Base-by-base conservation (phyloP, 1,139 yeast species). In the Meyerozyma sp. region DNA sequence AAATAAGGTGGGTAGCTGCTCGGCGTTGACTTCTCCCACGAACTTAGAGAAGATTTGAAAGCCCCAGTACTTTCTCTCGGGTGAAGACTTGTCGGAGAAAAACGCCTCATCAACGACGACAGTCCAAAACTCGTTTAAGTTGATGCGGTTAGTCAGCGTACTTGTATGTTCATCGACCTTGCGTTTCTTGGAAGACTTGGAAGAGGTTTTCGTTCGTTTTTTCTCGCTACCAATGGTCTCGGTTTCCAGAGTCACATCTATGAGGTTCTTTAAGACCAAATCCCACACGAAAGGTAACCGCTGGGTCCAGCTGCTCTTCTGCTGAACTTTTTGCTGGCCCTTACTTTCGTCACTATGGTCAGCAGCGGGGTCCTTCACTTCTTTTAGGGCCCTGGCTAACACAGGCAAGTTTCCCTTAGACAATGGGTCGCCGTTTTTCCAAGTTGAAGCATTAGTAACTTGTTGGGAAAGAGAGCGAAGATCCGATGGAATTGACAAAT, bases 31-130 rank as follows among this genome's bases (percentile, higher is more conserved):
- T 9, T 62, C 47, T 42, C 44, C 52, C 26, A 84, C 60, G 40
- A 81, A 73, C 41, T 75, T 68, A 32, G 64, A 69, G 51, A 91
- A 81, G 5, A 91, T 75, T 53, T 86, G 86, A 54, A 91, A 80
- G 0, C 98, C 98, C 79, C 89, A 79, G 61, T 76, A 87, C 58
- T 91, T 93, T 48, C 96, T 75, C 61, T 91, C 98, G 38, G 83
- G 81, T 1, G 96, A 87, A 0, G 96, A 74, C 50, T 84, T 80
- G 28, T 78, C 81, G 4, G 89, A 70, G 56, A 93, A 91, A 47
- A 87, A 78, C 1, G 84, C 75, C 55, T 89, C 94, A 57, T 91
- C 98, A 9, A 91, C 78, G 8, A 82, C 82, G 3, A 75, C 73
- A 52, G 80, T 78, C 95, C 96, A 90, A 61, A 93, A 90, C 46